Evolutionary conservation across 2,329 filamentous ascomycete genomes (phyloP).

Genomic region (Periconia digitata): DNA sequence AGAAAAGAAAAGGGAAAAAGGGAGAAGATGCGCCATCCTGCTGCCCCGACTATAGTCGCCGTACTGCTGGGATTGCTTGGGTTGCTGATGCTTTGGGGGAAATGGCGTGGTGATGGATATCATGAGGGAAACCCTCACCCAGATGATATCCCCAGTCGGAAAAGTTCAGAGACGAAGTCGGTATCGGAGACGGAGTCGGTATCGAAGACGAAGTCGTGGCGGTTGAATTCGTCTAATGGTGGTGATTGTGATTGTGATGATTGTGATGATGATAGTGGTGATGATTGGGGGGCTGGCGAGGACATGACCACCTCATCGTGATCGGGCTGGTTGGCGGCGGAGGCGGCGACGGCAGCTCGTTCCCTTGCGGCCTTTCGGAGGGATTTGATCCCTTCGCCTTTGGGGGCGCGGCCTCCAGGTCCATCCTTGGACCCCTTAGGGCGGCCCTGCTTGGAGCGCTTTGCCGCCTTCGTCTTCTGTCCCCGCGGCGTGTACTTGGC

Average conservation of each 20-base stretch:
- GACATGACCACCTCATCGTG: neutral
- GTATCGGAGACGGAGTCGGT: neutral
- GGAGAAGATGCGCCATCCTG: conserved; percentile 35
- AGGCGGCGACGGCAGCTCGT: too few species aligned
- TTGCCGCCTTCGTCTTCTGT: neutral
- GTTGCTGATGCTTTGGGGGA: conserved; percentile 29
- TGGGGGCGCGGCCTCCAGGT: neutral
- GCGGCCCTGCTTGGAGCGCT: neutral
- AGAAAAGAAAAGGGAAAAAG: neutral
- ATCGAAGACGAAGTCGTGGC: neutral
- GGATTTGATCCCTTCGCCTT: neutral
- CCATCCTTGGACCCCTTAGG: neutral
- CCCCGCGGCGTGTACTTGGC: neutral
- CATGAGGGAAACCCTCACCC: conserved; percentile 43
- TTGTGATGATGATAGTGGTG: neutral
- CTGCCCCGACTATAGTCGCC: conserved; percentile 36
- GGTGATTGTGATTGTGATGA: too few species aligned
- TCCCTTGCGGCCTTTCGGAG: neutral
- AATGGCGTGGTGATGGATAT: conserved; percentile 27
- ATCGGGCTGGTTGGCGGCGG: neutral
- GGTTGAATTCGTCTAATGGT: neutral
- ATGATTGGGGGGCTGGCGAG: neutral
- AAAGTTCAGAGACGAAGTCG: conserved; percentile 1
- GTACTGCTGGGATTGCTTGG: conserved; percentile 33
- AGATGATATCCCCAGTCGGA: conserved; percentile 25